A percentile compares a stretch with the other conserved stretches of the same genome.
Evolutionary conservation across 768 basidiomycete genomes (phyloP).

Genomic region (Tricholoma sp.): DNA sequence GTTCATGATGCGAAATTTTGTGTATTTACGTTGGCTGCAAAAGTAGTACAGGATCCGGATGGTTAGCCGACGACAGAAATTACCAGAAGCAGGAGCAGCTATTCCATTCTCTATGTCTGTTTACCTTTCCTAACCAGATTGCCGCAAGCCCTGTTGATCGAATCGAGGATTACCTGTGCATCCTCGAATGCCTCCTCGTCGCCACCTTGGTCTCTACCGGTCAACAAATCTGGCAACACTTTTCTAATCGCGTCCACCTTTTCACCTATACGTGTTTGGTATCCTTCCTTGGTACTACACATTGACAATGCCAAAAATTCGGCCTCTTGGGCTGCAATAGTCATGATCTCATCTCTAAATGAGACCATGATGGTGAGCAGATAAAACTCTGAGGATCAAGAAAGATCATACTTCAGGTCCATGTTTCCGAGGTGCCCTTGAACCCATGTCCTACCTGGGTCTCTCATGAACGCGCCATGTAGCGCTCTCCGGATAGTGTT

Average conservation of each 20-base stretch:
- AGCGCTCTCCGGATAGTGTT: conserved; percentile 35
- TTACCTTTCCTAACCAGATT: neutral
- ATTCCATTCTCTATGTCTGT: neutral
- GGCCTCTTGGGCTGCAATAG: conserved; percentile 35
- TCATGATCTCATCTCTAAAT: conserved; percentile 37
- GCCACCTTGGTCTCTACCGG: conserved; percentile 16
- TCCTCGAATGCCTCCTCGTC: conserved; percentile 31
- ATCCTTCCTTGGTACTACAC: conserved; percentile 48
- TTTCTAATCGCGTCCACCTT: conserved; percentile 30
- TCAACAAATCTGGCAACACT: conserved; percentile 17
- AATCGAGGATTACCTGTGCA: conserved; percentile 29
- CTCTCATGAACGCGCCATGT: conserved; percentile 29
- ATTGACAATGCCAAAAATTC: conserved; percentile 46
- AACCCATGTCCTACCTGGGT: conserved; percentile 13
- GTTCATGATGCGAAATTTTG: too few relatives aligned
- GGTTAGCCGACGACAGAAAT: too few relatives aligned
- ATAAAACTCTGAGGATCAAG: neutral
- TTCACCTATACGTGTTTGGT: conserved; percentile 29
- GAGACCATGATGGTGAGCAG: neutral
- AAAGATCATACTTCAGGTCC: conserved; percentile 10
- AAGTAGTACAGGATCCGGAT: too few relatives aligned
- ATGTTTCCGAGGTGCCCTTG: conserved; percentile 18
- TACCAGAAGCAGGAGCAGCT: too few relatives aligned
- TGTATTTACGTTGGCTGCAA: neutral
- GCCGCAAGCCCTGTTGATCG: conserved; percentile 22